These are phyloP conservation scores for Rosa hybrid DNA, from an alignment of 331 rosid species.

Conservation along the genomic window DNA sequence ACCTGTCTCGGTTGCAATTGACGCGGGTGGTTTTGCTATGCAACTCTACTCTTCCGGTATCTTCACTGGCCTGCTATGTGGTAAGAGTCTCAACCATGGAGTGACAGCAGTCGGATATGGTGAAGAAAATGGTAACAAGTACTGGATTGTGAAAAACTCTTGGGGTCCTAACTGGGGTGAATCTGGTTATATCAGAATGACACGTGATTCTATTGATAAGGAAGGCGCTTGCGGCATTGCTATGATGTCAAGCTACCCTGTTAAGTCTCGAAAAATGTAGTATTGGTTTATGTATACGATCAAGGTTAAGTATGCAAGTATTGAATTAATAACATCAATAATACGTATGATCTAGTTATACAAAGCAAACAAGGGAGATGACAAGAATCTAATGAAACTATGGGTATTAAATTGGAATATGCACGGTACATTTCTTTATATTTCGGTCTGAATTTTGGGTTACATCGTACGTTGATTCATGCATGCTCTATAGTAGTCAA, in stretches of 20 bases:
- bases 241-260: conserved; percentile 66
- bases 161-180: conserved; percentile 76
- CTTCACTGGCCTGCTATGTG: conserved; percentile 51
- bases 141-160: conserved; percentile 78
- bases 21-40: conserved; percentile 52
- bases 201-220: conserved; percentile 27
- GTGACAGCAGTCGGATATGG: conserved; percentile 72
- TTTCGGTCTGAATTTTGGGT: too few relatives aligned
- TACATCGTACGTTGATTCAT: too few relatives aligned
- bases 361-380: background rate
- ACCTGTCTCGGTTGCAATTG: conserved; percentile 64
- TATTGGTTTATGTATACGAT: background rate
- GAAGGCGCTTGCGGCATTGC: conserved; percentile 71
- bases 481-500: too few relatives aligned
- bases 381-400: background rate
- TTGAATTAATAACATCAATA: background rate
- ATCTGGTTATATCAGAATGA: conserved; percentile 60
- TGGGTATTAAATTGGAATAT: too few relatives aligned
- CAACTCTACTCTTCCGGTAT: conserved; percentile 65
- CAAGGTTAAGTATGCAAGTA: background rate
- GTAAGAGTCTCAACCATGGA: conserved; percentile 63
- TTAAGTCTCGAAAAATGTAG: conserved; percentile 33
- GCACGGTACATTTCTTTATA: too few relatives aligned
- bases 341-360: background rate
- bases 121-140: conserved; percentile 39